Conservation (phyloP, 108 stramenopile species). For the Nitzschia palea region DNA sequence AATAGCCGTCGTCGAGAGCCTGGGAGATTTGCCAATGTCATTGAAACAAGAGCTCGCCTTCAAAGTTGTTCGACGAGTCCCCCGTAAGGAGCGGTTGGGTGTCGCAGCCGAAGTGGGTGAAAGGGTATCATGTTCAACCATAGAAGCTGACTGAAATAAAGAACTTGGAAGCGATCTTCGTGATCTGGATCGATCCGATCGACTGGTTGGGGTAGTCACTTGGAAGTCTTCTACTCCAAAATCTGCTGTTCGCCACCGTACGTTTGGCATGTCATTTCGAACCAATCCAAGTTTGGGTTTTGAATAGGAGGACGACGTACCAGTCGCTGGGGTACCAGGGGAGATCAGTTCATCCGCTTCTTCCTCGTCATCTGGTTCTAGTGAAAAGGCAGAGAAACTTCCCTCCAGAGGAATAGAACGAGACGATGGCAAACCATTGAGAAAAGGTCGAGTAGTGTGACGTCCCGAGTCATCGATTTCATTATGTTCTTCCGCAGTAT, state of each 20-base stretch:
- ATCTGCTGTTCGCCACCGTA: background rate
- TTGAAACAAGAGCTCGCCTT: background rate
- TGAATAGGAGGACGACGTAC: background rate
- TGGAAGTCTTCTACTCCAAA: slow-evolving; percentile 2
- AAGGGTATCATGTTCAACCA: too few relatives aligned
- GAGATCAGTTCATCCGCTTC: background rate
- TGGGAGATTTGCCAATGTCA: background rate
- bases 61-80: background rate
- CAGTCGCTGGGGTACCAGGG: too few relatives aligned
- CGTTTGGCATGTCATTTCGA: too few relatives aligned
- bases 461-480: background rate
- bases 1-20: background rate
- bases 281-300: background rate
- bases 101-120: background rate
- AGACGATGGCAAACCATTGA: background rate
- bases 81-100: background rate
- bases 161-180: background rate
- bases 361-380: background rate
- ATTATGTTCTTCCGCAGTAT: background rate
- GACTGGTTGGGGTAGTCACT: background rate
- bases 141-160: background rate
- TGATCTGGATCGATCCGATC: background rate
- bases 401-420: background rate
- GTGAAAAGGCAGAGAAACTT: background rate
- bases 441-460: background rate